Evolutionary conservation across 352 stramenopile species (phyloP).

Genomic region (Pythium graminicola): DNA sequence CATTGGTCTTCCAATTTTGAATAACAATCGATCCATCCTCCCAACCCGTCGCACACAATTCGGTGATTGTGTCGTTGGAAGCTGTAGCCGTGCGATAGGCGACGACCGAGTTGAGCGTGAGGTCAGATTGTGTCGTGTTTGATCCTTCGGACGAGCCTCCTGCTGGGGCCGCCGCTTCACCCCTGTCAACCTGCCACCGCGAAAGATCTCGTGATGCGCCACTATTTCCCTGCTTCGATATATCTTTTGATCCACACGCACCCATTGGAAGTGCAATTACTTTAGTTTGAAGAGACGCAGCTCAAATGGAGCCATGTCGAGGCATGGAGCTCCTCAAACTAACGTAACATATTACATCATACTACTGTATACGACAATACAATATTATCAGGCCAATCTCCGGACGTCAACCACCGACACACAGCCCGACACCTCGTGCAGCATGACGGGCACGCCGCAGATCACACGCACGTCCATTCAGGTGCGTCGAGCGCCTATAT

Average conservation of each 20-base stretch:
- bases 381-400: constrained; percentile 14
- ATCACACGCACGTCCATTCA: constrained; percentile 70
- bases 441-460: constrained; percentile 38
- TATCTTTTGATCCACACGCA: constrained; percentile 34
- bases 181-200: constrained; percentile 42
- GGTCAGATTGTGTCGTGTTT: not conserved
- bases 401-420: not conserved
- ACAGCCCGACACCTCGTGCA: not conserved
- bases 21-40: constrained; percentile 62
- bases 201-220: constrained; percentile 23
- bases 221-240: constrained; percentile 12
- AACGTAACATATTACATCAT: constrained; percentile 2
- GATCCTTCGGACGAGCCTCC: not conserved
- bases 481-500: constrained; percentile 21
- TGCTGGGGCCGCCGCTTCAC: not conserved
- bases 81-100: constrained; percentile 22
- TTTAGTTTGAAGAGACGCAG: not conserved
- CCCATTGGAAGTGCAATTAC: constrained; percentile 31
- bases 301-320: constrained; percentile 16
- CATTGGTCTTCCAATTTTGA: constrained; percentile 29
- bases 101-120: constrained; percentile 49
- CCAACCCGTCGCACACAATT: constrained; percentile 52
- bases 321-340: not conserved
- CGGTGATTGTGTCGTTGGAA: not conserved
- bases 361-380: constrained; percentile 18